Base-by-base conservation (phyloP, 495 filamentous ascomycete species). In the Penicillium psychrofluorescens region DNA sequence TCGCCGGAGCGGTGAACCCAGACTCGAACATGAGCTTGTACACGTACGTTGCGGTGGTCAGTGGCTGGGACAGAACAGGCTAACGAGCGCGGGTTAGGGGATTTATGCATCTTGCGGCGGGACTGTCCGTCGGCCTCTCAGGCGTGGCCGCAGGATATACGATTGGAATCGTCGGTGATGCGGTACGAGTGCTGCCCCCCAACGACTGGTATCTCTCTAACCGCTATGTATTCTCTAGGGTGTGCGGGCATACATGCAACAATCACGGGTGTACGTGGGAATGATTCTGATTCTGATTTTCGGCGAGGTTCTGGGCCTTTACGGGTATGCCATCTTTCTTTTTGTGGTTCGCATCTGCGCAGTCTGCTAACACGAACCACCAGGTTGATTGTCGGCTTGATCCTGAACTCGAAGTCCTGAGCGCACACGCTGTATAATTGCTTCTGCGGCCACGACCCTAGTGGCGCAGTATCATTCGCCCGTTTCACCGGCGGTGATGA, bases 261-360 rank as follows among this genome's bases (percentile, higher is more conserved):
- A 99, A 67, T 90, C 84, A 14, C 80, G 90, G 41, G 82, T 99
- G 36, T 99, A 95, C 54, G 92, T 99, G 31, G 92, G 92, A 63
- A 95, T 97, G 92, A 91, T 98, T 45, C 64, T 98, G 54, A 96
- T 98, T 48, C 75, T 98, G 52, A 98, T 98, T 79, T 98, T 98
- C 61, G 91, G 86, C 38, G 92, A 99, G 75, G 92, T 99, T 14
- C 65, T 99, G 51, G 92, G 92, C 54, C 82, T 99, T 34, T 99
- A 99, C 59, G 94, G 94, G 85, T 94, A 78, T 51, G 85, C 74
- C 46, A 29, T 43, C 22, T 11, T 6, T 22, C 22, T 22, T 22
- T 22, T 6, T 22, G 1, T 22, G 22, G 4, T 22, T 22, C 2
- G 22, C 22, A 4, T 22, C 22, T 22, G 22, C 22, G 22, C 22